Percentiles rank a stretch among this genome's conserved stretches.
These are phyloP conservation scores for Hypholoma fasciculare DNA, from an alignment of 768 basidiomycete genomes.

Conservation along the genomic window DNA sequence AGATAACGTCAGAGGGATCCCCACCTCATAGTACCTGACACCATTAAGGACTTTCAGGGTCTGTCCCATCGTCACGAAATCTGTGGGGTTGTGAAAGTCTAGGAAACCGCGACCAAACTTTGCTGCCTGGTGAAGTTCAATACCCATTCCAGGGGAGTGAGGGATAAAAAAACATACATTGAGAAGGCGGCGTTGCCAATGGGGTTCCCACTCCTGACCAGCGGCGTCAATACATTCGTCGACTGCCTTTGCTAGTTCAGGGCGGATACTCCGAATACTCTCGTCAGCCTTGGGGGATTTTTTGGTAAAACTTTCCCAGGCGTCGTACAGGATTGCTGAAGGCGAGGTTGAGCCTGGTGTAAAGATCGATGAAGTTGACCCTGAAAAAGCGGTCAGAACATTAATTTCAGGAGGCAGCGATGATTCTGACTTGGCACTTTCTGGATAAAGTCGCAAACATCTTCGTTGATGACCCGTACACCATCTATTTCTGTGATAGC, in stretches of 20 bases:
- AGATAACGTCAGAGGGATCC: slow-evolving; percentile 88
- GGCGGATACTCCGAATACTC: slow-evolving; percentile 82
- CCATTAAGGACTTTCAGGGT: slow-evolving; percentile 93
- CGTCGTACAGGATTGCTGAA: slow-evolving; percentile 89
- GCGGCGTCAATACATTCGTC: slow-evolving; percentile 95
- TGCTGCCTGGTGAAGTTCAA: slow-evolving; percentile 64
- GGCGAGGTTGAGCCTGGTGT: slow-evolving; percentile 91
- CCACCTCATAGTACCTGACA: slow-evolving; percentile 87
- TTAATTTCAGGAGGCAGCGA: background rate
- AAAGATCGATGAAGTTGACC: slow-evolving; percentile 80
- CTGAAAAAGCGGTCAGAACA: slow-evolving; percentile 34
- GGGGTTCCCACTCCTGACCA: slow-evolving; percentile 86
- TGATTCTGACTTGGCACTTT: slow-evolving; percentile 77
- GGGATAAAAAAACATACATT: slow-evolving; percentile 57
- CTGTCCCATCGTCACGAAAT: slow-evolving; percentile 92
- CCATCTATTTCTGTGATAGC: slow-evolving; percentile 90
- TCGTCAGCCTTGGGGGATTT: slow-evolving; percentile 93
- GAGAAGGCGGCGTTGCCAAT: slow-evolving; percentile 86
- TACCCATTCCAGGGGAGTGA: background rate
- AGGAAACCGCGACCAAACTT: slow-evolving; percentile 94
- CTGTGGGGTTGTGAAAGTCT: slow-evolving; percentile 89
- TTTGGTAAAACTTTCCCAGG: slow-evolving; percentile 83
- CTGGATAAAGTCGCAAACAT: slow-evolving; percentile 86
- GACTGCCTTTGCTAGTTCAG: slow-evolving; percentile 83
- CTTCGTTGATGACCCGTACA: slow-evolving; percentile 77